Evolutionary conservation across 495 filamentous ascomycete genomes (phyloP), one percentile per base, ranked within the genome.

Genomic region (Penicillium goetzii): DNA sequence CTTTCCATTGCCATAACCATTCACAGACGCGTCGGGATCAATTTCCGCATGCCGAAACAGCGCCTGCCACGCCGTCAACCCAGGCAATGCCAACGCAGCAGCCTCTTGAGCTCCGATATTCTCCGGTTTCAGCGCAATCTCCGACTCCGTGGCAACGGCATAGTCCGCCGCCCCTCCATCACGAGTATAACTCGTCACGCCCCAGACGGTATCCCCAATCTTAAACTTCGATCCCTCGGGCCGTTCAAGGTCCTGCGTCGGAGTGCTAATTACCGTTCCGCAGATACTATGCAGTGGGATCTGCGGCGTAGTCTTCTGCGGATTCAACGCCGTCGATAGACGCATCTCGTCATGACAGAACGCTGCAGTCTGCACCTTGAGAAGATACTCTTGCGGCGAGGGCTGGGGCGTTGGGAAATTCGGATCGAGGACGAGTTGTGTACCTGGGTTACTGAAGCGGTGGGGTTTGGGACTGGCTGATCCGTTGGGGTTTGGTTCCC

Each of bases 271-370:
- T 4, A 88, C 78, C 1, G 74, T 80, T 1, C 86, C 85, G 36
- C 83, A 81, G 61, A 86, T 69, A 70, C 87, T 86, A 63, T 85
- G 80, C 59, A 85, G 79, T 4, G 86, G 87, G 19, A 88, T 80
- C 26, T 80, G 70, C 15, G 80, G 78, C 33, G 74, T 70, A 6
- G 78, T 81, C 51, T 70, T 72, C 15, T 56, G 75, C 53, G 79
- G 85, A 56, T 80, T 74, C 33, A 76, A 65, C 19, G 69, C 75
- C 74, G 79, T 81, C 17, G 71, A 62, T 15, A 88, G 76, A 25
- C 74, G 68, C 8, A 78, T 54, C 64, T 89, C 87, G 51, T 86
- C 83, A 53, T 82, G 76, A 61, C 80, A 87, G 45, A 86, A 82
- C 21, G 85, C 80, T 21, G 83, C 80, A 11, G 86, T 78, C 47